Percentiles rank a stretch among this genome's conserved stretches.
Conservation (phyloP, 257 asterid genomes). For the Solanum sejunctum region DNA sequence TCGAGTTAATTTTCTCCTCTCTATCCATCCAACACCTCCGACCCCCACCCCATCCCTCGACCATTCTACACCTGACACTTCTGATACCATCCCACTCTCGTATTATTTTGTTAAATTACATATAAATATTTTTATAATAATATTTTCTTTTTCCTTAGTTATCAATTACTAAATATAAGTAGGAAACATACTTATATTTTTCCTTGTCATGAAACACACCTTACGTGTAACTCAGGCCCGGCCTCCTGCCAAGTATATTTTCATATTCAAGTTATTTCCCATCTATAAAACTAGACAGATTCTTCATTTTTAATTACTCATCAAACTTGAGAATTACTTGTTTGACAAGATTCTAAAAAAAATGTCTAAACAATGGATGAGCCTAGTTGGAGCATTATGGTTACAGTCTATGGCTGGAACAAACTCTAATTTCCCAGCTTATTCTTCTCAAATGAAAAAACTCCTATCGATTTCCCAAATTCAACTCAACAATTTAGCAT, state of each 20-base stretch:
- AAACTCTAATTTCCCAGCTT: conserved; percentile 66
- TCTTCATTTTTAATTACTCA: not conserved
- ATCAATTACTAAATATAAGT: too few relatives aligned
- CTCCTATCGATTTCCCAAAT: conserved; percentile 50
- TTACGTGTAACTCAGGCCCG: not conserved
- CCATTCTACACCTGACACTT: too few relatives aligned
- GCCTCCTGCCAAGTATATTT: not conserved
- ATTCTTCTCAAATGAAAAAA: conserved; percentile 51
- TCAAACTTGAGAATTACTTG: not conserved
- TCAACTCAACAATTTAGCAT: conserved; percentile 66
- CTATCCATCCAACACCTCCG: too few relatives aligned
- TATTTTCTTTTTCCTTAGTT: too few relatives aligned
- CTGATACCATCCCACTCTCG: too few relatives aligned
- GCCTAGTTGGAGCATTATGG: conserved; percentile 61
- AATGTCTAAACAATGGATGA: conserved; percentile 66
- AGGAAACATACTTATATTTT: too few relatives aligned
- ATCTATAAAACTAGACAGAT: not conserved
- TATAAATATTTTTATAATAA: too few relatives aligned
- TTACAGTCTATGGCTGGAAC: conserved; percentile 74
- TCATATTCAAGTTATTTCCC: not conserved
- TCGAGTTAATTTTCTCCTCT: too few relatives aligned
- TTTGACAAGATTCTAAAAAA: not conserved
- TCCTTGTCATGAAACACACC: not conserved
- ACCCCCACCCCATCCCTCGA: too few relatives aligned
- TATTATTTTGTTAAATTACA: too few relatives aligned